These are phyloP conservation scores for Schizonepeta tenuifolia DNA, from an alignment of 257 asterid species.

Conservation along the genomic window DNA sequence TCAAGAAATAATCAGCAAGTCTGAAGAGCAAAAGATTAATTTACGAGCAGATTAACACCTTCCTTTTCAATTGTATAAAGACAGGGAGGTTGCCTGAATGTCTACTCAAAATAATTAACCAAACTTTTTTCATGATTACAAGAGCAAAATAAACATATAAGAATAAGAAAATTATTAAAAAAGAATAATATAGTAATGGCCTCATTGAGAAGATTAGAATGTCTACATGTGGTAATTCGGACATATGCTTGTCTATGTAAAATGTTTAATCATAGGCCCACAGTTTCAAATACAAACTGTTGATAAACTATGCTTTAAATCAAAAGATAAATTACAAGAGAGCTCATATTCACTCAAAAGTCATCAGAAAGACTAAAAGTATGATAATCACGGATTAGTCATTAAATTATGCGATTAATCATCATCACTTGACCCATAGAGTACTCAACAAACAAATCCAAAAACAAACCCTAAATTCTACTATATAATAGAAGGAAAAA, in stretches of 20 bases:
- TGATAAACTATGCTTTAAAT: too few relatives aligned
- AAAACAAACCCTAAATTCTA: too few relatives aligned
- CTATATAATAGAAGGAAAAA: background rate
- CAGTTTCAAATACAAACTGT: background rate
- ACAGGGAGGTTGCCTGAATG: too few relatives aligned
- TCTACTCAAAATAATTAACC: too few relatives aligned
- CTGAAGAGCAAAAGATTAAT: slow-evolving; percentile 70
- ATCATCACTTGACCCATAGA: slow-evolving; percentile 50
- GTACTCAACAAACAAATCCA: background rate
- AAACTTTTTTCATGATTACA: too few relatives aligned
- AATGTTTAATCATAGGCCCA: slow-evolving; percentile 42
- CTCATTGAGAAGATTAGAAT: slow-evolving; percentile 51
- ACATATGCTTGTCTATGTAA: slow-evolving; percentile 48
- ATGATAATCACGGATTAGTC: slow-evolving; percentile 45
- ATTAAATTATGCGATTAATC: slow-evolving; percentile 52
- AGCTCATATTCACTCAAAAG: background rate
- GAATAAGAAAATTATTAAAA: background rate
- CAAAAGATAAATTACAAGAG: too few relatives aligned
- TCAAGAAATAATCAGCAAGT: slow-evolving; percentile 64
- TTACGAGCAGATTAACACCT: slow-evolving; percentile 75
- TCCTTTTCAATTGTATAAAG: too few relatives aligned
- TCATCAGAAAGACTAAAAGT: slow-evolving; percentile 59
- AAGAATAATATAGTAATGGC: too few relatives aligned
- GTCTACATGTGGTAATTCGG: slow-evolving; percentile 42
- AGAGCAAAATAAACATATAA: too few relatives aligned